Evolutionary conservation across 2,329 filamentous ascomycete genomes (phyloP).

Genomic region (Atkinsonella texensis): DNA sequence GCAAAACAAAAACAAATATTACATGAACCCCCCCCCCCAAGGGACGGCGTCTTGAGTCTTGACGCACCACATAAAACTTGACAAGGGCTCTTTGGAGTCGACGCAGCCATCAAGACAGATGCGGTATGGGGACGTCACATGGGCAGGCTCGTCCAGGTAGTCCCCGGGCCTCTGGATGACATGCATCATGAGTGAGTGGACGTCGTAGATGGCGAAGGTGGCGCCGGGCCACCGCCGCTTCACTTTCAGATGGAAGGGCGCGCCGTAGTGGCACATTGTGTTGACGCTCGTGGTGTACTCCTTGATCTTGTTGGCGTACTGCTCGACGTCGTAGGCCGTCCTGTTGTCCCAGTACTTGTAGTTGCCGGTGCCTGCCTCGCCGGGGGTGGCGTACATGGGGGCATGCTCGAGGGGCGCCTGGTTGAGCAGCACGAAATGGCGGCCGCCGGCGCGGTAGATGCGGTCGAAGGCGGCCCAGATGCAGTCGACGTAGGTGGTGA

Average conservation of each 20-base stretch:
- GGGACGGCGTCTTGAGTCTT: neutral
- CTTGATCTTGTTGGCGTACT: slow-evolving; percentile 31
- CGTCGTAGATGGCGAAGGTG: slow-evolving; percentile 54
- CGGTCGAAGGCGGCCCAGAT: slow-evolving; percentile 50
- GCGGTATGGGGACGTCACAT: slow-evolving; percentile 47
- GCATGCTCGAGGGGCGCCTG: slow-evolving; percentile 52
- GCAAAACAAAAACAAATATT: neutral
- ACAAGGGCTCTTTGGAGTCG: slow-evolving; percentile 27
- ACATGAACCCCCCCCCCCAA: too few relatives aligned
- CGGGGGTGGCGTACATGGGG: slow-evolving; percentile 44
- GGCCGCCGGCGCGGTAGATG: slow-evolving; percentile 53
- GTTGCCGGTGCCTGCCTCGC: slow-evolving; percentile 4
- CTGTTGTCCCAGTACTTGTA: slow-evolving; percentile 34
- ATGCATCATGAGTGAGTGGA: slow-evolving; percentile 51
- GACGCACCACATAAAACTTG: slow-evolving; percentile 56
- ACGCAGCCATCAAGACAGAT: slow-evolving; percentile 36
- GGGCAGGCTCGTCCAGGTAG: slow-evolving; percentile 52
- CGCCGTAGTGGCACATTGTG: slow-evolving; percentile 35
- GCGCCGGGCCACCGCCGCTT: slow-evolving; percentile 42
- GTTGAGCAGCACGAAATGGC: slow-evolving; percentile 64
- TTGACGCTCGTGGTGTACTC: slow-evolving; percentile 39
- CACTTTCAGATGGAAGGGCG: slow-evolving; percentile 31
- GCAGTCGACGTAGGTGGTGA: slow-evolving; percentile 56
- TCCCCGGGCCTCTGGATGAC: slow-evolving; percentile 47
- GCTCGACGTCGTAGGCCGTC: slow-evolving; percentile 32